A percentile compares a stretch with the other conserved stretches of the same genome.
These are phyloP conservation scores for Boletellus ananas DNA, from an alignment of 768 basidiomycete species.

Conservation along the genomic window DNA sequence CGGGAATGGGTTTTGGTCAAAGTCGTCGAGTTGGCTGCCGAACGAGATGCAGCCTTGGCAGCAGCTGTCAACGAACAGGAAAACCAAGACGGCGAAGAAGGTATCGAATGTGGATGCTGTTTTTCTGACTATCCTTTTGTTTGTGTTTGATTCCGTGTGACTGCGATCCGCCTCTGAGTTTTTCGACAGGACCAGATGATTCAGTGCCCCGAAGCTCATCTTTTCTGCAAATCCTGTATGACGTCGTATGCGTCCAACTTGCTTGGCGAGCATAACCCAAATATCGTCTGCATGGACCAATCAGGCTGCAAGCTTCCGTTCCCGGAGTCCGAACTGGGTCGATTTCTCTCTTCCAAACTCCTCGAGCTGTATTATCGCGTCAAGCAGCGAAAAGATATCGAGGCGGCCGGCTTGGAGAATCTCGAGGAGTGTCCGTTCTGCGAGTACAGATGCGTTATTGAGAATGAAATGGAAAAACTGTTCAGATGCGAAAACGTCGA, in stretches of 20 bases:
- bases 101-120: constrained; percentile 88
- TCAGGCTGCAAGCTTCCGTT: constrained; percentile 69
- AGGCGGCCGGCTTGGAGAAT: constrained; percentile 70
- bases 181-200: constrained; percentile 68
- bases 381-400: constrained; percentile 74
- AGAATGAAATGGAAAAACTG: constrained; percentile 61
- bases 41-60: constrained; percentile 28
- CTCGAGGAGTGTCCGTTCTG: constrained; percentile 91
- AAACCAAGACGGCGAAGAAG: constrained; percentile 47
- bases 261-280: constrained; percentile 59
- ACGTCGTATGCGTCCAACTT: constrained; percentile 61
- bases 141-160: constrained; percentile 27
- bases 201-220: constrained; percentile 85
- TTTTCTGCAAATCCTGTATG: constrained; percentile 79
- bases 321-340: constrained; percentile 60
- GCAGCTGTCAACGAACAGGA: constrained; percentile 39
- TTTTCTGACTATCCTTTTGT: constrained; percentile 72
- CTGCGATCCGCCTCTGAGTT: neutral
- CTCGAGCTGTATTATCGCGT: constrained; percentile 69
- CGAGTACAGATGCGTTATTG: constrained; percentile 81
- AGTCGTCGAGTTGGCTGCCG: constrained; percentile 24
- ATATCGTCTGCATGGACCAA: constrained; percentile 79
- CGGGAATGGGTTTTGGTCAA: constrained; percentile 45
- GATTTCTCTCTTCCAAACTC: constrained; percentile 65
- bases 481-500: constrained; percentile 54